These are phyloP conservation scores for Podospora appendiculata DNA, from an alignment of 495 filamentous ascomycete genomes.

Conservation along the genomic window DNA sequence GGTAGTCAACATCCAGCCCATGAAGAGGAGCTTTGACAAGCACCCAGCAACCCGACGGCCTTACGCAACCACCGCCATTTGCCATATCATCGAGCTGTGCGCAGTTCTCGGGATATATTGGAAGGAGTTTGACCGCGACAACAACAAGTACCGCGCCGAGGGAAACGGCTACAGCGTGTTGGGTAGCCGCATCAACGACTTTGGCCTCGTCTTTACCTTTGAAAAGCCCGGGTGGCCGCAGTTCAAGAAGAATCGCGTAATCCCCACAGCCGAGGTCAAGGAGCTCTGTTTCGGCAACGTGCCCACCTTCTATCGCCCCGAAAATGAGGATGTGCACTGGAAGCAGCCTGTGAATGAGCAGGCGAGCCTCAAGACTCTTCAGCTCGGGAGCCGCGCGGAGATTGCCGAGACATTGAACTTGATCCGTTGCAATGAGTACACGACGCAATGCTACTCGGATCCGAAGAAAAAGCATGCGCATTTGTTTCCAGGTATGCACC, in stretches of 20 bases:
- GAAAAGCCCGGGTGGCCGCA: conserved; percentile 24
- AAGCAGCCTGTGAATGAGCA: conserved; percentile 12
- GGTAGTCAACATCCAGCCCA: conserved; percentile 29
- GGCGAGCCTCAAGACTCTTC: conserved; percentile 16
- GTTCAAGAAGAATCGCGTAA: conserved; percentile 28
- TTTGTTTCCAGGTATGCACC: conserved; percentile 29
- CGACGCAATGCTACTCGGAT: conserved; percentile 21
- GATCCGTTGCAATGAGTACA: conserved; percentile 28
- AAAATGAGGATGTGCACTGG: conserved; percentile 17
- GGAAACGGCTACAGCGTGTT: conserved; percentile 36
- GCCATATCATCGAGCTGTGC: conserved; percentile 33
- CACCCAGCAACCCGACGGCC: conserved; percentile 34
- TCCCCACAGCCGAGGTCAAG: conserved; percentile 31
- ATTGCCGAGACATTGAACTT: conserved; percentile 29
- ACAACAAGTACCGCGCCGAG: conserved; percentile 32
- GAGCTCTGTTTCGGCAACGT: conserved; percentile 33
- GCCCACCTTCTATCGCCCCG: conserved; percentile 28
- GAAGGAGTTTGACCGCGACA: conserved; percentile 28
- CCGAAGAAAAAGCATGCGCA: conserved; percentile 23
- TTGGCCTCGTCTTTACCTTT: conserved; percentile 34
- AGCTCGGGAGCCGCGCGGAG: conserved; percentile 25
- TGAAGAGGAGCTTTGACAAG: conserved; percentile 35
- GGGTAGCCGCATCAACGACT: conserved; percentile 23
- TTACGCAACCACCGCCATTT: conserved; percentile 34
- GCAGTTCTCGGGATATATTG: conserved; percentile 35